Evolutionary conservation across 306 rosid species (phyloP), one percentile per base, ranked within the genome.

Genomic region (Gleditsia sinensis): DNA sequence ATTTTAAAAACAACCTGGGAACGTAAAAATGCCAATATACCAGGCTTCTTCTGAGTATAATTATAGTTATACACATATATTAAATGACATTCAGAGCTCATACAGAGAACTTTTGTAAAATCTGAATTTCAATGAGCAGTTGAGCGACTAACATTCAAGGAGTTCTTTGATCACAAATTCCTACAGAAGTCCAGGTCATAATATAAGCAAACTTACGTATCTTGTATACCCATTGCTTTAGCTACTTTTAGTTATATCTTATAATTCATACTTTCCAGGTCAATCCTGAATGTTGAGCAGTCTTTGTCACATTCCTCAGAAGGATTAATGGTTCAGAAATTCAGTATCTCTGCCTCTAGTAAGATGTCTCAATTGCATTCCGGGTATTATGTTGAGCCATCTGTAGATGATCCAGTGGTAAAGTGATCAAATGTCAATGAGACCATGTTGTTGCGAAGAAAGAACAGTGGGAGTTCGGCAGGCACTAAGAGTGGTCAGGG

Each of bases 71-170:
- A 21, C 63, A 49, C 28, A 55, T 82, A 34, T 36, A 72, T 40
- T 46, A 23, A 56, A 65, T 72, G 68, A 51, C 80, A 74, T 53
- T 77, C 60, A 59, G 67, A 61, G 65, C 72, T 78, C 56, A 30
- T 51, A 42, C 39, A 58, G 69, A 76, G 53, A 64, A 50, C 78
- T 60, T 50, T 72, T 65, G 46, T 74, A 53, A 82, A 66, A 69
- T 69, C n/a, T 79, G 71, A 67, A 77, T 67, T 84, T 77, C 75
- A 71, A 78, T 88, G 67, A 87, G 86, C 93, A 92, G 99, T 77
- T 79, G 93, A 95, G 87, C 90, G 99, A 69, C 78, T 95, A 65
- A 86, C 96, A 37, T 95, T 92, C 85, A 75, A 71, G 79, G 97
- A 88, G 71, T 92, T 95, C 85, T 95, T 95, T 75, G 17, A 78